Evolutionary conservation across 2,329 filamentous ascomycete genomes (phyloP), one percentile per base, ranked within the genome.

Genomic region (Metarhizium robertsii): DNA sequence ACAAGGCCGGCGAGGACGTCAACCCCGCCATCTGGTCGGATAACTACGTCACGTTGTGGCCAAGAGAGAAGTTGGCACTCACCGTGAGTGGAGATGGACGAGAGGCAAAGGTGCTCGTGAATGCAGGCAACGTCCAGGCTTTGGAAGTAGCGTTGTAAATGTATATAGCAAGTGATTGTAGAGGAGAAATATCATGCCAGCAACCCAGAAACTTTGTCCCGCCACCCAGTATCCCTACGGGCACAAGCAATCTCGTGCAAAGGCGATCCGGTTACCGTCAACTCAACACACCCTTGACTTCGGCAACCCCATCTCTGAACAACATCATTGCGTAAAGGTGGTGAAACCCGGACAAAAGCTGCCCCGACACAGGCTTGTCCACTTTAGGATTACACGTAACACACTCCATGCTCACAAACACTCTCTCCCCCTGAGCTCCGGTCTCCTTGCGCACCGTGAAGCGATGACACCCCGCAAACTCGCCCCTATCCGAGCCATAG

Each of bases 21-120:
- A 59, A 74, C 4, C 79, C 81, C 0, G 73, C 81, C 1, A 69
- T 71, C 20, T 86, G 83, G 81, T 77, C 76, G 1, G 82, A 85
- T 58, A 86, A 86, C 57, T 86, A 85, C 58, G 69, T 86, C 13
- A 84, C 81, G 1, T 65, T 86, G 10, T 84, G 78, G 73, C 80
- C 82, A 0, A 66, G 69, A 1, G 83, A 86, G 69, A 75, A 68
- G 53, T 48, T 82, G 13, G 46, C 51, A 40, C 40, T 67, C 1
- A 55, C 55, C 5, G 61, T 64, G 0, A 52, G 50, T 6, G 63
- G 53, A 53, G 52, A 60, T 25, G 57, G 50, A 1, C 50, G 48
- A 1, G 60, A 58, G 4, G 38, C 20, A 14, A 54, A 48, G 42
- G 57, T 64, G 11, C 46, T 52, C 8, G 38, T 62, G 1, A 57